Conservation (phyloP, 441 rosid genomes). For the Erodium texanum region DNA sequence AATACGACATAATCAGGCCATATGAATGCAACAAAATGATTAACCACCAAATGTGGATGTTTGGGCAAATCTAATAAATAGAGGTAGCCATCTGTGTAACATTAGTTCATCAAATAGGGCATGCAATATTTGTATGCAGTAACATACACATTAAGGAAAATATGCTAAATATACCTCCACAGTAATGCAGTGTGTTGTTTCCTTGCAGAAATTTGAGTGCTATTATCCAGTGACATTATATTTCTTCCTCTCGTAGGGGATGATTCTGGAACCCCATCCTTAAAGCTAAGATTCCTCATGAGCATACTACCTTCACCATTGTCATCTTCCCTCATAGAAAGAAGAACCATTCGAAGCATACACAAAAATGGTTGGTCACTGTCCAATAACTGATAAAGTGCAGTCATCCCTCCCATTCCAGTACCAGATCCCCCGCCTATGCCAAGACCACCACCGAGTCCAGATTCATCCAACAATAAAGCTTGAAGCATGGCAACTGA, state of each 20-base stretch:
- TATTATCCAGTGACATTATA: slow-evolving; percentile 34
- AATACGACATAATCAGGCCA: not conserved
- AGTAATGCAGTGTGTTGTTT: slow-evolving; percentile 80
- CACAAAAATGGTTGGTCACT: slow-evolving; percentile 99
- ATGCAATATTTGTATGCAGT: not conserved
- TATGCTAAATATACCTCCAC: slow-evolving; percentile 69
- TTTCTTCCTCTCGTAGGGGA: slow-evolving; percentile 36
- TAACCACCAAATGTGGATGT: not conserved
- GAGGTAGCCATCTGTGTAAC: not conserved
- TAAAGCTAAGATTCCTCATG: slow-evolving; percentile 53
- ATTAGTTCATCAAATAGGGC: too few species aligned
- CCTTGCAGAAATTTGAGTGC: slow-evolving; percentile 50
- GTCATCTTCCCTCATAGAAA: slow-evolving; percentile 98
- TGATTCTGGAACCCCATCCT: slow-evolving; percentile 45
- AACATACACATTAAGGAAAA: not conserved
- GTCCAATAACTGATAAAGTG: slow-evolving; percentile 90
- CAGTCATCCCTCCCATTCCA: slow-evolving; percentile 99
- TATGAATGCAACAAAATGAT: not conserved
- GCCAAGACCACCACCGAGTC: slow-evolving; percentile 99
- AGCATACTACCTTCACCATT: slow-evolving; percentile 72
- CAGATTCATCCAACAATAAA: slow-evolving; percentile 85
- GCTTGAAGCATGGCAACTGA: slow-evolving; percentile 98
- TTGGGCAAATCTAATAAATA: not conserved
- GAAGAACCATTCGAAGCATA: slow-evolving; percentile 99
- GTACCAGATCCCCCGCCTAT: slow-evolving; percentile 99